Evolutionary conservation across 495 filamentous ascomycete species (phyloP).

Genomic region (Penicillium maclennaniae): DNA sequence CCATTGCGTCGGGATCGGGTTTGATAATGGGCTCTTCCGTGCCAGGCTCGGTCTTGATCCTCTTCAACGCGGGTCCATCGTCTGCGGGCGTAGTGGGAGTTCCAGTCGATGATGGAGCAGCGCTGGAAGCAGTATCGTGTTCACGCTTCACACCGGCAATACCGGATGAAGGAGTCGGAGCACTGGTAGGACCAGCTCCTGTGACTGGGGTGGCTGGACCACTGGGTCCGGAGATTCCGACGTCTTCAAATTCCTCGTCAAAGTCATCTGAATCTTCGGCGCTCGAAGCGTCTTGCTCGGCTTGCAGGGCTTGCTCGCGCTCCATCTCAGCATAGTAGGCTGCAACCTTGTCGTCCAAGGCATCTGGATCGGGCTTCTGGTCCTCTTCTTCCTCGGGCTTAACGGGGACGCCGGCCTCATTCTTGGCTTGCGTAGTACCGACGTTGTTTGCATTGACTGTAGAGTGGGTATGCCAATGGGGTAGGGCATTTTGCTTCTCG

Average conservation of each 20-base stretch:
- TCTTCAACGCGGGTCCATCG: constrained; percentile 42
- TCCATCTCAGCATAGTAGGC: constrained; percentile 53
- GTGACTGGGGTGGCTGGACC: constrained; percentile 37
- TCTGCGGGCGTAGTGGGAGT: constrained; percentile 41
- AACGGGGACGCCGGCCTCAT: constrained; percentile 35
- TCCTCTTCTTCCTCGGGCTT: constrained; percentile 54
- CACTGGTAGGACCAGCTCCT: constrained; percentile 29
- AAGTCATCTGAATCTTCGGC: constrained; percentile 47
- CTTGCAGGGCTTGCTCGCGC: constrained; percentile 46
- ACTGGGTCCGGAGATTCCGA: constrained; percentile 39
- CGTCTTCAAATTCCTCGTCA: constrained; percentile 50
- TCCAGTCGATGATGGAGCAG: constrained; percentile 37
- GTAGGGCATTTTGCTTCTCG: constrained; percentile 79
- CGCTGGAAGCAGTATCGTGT: constrained; percentile 39
- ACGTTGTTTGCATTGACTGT: constrained; percentile 55
- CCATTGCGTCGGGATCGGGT: constrained; percentile 16
- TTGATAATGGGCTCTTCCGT: constrained; percentile 26
- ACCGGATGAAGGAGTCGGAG: constrained; percentile 17
- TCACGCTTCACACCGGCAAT: constrained; percentile 37
- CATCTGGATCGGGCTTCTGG: constrained; percentile 45
- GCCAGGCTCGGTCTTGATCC: constrained; percentile 34
- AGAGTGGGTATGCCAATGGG: constrained; percentile 83
- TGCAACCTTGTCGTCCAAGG: constrained; percentile 47
- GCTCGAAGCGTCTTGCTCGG: constrained; percentile 42
- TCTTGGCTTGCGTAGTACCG: constrained; percentile 26